Evolutionary conservation across 2,329 filamentous ascomycete species (phyloP), one percentile per base, ranked within the genome.

Genomic region (Cyphellophora europaea): DNA sequence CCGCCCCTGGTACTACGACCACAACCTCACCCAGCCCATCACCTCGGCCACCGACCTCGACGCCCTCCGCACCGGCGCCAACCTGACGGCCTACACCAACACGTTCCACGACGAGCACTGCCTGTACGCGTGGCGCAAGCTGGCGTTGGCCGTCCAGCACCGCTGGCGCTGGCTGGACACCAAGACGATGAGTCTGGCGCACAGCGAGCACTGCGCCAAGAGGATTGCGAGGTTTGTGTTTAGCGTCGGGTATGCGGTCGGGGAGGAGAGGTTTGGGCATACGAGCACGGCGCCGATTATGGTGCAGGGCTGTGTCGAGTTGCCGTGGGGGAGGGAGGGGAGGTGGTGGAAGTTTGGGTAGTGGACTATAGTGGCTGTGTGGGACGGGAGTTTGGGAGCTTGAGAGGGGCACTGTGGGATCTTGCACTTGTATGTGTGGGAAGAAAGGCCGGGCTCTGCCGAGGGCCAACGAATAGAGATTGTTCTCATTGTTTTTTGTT

Each of bases 61-160:
- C 6, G 6, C 8, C 11, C 8, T 8, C 8, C 21, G 21, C n/a
- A 8, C 8, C 21, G 30, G 30, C 6, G 30, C 8, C 11, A 16
- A 16, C 13, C 10, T 16, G 8, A 16, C 11, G 8, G 30, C 11
- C 13, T 32, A 19, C 11, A 32, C 30, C 17, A 16, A 19, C 6
- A 19, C 11, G 11, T 32, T 16, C 13, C 30, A 32, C 16, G 30
- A 32, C 17, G 30, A 32, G 30, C 30, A 32, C 30, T 32, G 30
- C 16, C 11, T 17, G 13, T 32, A 32, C 16, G 11, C 11, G 6
- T 19, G 11, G 12, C 30, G 30, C 11, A 32, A 32, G 30, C 17
- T 32, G 30, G 11, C 10, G 6, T 11, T 32, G 8, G 30, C 30
- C 11, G 12, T 32, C 6, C 11, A 16, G 17, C 10, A n/a, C 6